Percentiles rank a stretch among this genome's conserved stretches.
These are phyloP conservation scores for Conidiobolus incongruus DNA, from an alignment of 371 early-diverging fungal genomes.

Conservation along the genomic window DNA sequence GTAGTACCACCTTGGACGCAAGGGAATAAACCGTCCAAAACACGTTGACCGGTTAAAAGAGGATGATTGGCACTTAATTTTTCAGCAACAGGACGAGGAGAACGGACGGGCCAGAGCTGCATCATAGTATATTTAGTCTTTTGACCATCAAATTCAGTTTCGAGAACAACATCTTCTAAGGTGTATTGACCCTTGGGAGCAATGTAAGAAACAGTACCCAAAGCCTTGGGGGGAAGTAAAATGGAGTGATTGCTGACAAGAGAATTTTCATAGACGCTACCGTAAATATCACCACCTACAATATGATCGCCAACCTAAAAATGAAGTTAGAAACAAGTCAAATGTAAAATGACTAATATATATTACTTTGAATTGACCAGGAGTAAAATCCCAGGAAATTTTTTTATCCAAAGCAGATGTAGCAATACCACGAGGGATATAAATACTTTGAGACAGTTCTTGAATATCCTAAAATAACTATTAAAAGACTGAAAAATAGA, in stretches of 20 bases:
- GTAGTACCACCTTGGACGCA: slow-evolving; percentile 99
- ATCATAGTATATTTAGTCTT: slow-evolving; percentile 81
- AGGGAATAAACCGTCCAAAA: slow-evolving; percentile 98
- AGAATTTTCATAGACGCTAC: slow-evolving; percentile 91
- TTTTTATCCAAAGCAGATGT: slow-evolving; percentile 90
- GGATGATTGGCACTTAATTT: slow-evolving; percentile 95
- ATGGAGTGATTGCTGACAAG: slow-evolving; percentile 82
- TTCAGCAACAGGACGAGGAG: slow-evolving; percentile 94
- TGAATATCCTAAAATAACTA: slow-evolving; percentile 56
- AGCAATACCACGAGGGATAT: slow-evolving; percentile 97
- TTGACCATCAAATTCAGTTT: slow-evolving; percentile 86
- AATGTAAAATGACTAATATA: background rate
- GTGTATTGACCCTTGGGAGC: slow-evolving; percentile 92
- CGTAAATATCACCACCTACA: slow-evolving; percentile 96
- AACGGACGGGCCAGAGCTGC: slow-evolving; percentile 98
- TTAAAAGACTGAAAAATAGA: background rate
- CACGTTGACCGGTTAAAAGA: slow-evolving; percentile 97
- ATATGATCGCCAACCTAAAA: slow-evolving; percentile 82
- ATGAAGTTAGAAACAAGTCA: background rate
- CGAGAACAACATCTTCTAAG: slow-evolving; percentile 76
- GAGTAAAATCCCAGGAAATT: slow-evolving; percentile 90
- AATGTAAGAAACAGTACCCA: slow-evolving; percentile 91
- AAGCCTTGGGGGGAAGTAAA: slow-evolving; percentile 87
- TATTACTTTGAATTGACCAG: slow-evolving; percentile 54
- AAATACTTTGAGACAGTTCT: slow-evolving; percentile 84